Base-by-base conservation (phyloP, 2,329 filamentous ascomycete genomes). In the Phialophora chinensis region DNA sequence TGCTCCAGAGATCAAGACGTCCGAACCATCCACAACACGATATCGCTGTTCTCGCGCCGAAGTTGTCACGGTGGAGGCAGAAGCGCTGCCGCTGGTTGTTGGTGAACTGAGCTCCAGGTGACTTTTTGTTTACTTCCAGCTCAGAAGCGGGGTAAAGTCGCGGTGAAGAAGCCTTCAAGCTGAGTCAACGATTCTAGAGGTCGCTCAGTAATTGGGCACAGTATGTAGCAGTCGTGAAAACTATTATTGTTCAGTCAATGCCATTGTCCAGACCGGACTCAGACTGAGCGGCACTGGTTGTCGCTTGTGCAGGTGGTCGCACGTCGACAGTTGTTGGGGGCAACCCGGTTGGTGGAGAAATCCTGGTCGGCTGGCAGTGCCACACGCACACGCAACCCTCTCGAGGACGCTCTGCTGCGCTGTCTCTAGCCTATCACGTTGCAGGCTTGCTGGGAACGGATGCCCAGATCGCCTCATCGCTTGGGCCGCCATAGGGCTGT, bases 1-100 rank as follows among this genome's bases (percentile, higher is more conserved):
- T 60, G 66, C 71, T 72, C 71, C 71, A 60, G 66, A 44, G 20
- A 47, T 62, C 64, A 33, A 49, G 33, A 27, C 7, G 33, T 25
- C 17, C n/a, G 54, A 42, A 72, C 68, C 71, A 72, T 72, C 50
- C 63, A 57, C 23, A 31, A 10, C 25, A 33, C 27, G 14, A 52
- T 44, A 44, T 44, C 38, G 6, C 38, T 6, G 14, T 44, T 44
- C 14, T n/a, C 38, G 38, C 38, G 20, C 25, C 49, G 49, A 27
- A 50, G 2, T n/a, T 25, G 23, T 27, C 7, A 12, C 3, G 38
- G 38, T 7, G 38, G 38, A 53, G 20, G 50, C 23, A 7, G 10
- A 12, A 53, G 50, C 50, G 6, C 12, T 31, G 53, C 11, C 25
- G 60, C 23, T 44, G n/a, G 49, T 20, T 23, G 20, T 25, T 20